Conservation (phyloP, 208 protist species). For the Tritrichomonas musculus region DNA sequence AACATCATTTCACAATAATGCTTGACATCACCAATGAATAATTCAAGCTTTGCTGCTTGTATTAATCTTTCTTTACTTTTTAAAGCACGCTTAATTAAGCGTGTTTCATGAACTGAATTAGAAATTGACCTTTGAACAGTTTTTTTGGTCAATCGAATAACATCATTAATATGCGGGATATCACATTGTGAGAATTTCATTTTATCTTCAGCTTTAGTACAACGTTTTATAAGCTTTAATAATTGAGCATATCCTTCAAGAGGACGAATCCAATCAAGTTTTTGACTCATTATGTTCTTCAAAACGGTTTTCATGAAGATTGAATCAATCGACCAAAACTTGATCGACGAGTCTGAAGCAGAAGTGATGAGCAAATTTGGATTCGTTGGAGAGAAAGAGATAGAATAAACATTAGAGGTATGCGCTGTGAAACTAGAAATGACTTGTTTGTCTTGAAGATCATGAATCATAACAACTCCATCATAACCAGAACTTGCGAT, state of each 20-base stretch:
- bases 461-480: not conserved
- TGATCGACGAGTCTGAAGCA: not conserved
- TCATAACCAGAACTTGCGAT: not conserved
- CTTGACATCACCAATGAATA: not conserved
- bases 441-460: not conserved
- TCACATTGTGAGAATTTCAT: not conserved
- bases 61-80: not conserved
- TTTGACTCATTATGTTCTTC: not conserved
- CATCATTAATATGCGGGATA: not conserved
- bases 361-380: not conserved
- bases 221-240: not conserved
- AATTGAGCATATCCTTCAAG: not conserved
- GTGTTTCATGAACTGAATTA: not conserved
- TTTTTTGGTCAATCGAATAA: not conserved
- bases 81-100: not conserved
- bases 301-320: not conserved
- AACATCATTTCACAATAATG: conserved; percentile 20
- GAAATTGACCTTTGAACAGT: not conserved
- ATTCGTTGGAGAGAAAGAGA: not conserved
- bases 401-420: not conserved
- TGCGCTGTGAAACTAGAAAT: not conserved
- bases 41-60: not conserved
- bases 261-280: not conserved
- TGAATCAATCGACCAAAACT: not conserved
- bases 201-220: not conserved